These are phyloP conservation scores for Rhizophlyctis rosea DNA, from an alignment of 192 early-diverging fungal genomes.

Conservation along the genomic window DNA sequence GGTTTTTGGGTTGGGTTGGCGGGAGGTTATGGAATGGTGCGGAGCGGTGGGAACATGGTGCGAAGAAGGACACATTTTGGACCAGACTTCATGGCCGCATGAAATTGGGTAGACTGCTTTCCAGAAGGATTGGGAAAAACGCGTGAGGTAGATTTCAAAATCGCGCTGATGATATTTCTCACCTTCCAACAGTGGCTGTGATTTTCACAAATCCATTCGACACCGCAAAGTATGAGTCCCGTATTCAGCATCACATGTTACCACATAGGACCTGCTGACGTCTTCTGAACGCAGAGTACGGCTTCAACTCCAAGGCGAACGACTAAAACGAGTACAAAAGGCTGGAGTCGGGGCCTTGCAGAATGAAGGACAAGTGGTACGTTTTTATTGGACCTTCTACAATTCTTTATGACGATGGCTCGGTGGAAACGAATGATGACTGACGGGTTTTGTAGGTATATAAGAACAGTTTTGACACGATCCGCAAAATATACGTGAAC, in stretches of 20 bases:
- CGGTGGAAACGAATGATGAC: constrained; percentile 10
- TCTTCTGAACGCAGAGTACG: constrained; percentile 41
- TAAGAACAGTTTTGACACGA: constrained; percentile 62
- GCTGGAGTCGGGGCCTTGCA: constrained; percentile 16
- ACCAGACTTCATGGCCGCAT: too few species aligned
- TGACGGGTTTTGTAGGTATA: constrained; percentile 39
- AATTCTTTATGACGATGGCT: background rate
- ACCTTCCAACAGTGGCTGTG: constrained; percentile 51
- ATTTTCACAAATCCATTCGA: constrained; percentile 78
- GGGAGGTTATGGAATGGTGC: background rate
- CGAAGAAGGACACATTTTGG: too few species aligned
- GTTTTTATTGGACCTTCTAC: background rate
- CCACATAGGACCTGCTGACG: background rate
- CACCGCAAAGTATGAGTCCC: constrained; percentile 74
- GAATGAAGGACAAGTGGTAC: constrained; percentile 5
- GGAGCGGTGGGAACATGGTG: too few species aligned
- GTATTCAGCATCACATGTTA: constrained; percentile 13
- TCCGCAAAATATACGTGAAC: constrained; percentile 61
- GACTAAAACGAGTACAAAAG: constrained; percentile 35
- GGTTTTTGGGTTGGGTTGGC: background rate
- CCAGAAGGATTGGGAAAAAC: background rate
- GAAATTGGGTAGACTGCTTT: background rate
- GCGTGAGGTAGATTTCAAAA: background rate
- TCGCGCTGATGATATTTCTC: constrained; percentile 1
- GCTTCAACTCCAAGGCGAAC: constrained; percentile 66